Percentiles rank a stretch among this genome's conserved stretches.
These are phyloP conservation scores for Cercospora zeae-maydis DNA, from an alignment of 2,329 filamentous ascomycete genomes.

Conservation along the genomic window DNA sequence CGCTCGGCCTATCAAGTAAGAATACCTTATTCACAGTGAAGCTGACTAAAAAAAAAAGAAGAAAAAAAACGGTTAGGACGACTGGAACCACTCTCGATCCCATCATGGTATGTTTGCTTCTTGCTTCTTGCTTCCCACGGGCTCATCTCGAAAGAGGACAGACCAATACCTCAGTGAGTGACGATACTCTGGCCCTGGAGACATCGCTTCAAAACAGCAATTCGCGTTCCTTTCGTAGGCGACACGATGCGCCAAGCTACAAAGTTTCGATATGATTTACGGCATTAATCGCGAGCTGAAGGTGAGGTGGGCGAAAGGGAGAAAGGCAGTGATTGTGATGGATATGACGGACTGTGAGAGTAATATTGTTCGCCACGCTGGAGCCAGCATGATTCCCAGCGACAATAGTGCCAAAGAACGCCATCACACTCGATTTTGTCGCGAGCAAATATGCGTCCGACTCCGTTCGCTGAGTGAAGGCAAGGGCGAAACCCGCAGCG, in stretches of 20 bases:
- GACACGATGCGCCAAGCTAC: not conserved
- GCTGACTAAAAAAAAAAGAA: too few species aligned
- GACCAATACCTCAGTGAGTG: not conserved
- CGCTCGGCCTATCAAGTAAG: too few species aligned
- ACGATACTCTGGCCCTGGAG: not conserved
- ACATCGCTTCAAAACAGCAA: not conserved
- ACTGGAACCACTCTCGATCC: too few species aligned
- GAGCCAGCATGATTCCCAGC: too few species aligned
- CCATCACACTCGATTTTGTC: too few species aligned
- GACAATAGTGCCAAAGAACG: too few species aligned
- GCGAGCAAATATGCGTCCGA: too few species aligned
- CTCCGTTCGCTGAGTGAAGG: not conserved
- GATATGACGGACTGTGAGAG: not conserved
- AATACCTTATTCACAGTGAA: too few species aligned
- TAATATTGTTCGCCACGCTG: slow-evolving; percentile 3
- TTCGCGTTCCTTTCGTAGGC: not conserved
- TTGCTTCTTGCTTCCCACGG: too few species aligned
- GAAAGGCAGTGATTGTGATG: not conserved
- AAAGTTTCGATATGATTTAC: slow-evolving; percentile 1
- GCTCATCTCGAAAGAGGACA: not conserved
- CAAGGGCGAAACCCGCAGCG: not conserved
- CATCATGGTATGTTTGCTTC: too few species aligned
- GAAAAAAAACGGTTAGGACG: too few species aligned
- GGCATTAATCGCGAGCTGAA: slow-evolving; percentile 1
- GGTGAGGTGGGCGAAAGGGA: not conserved